Evolutionary conservation across 768 basidiomycete species (phyloP).

Genomic region (Leccinum barrowsii): DNA sequence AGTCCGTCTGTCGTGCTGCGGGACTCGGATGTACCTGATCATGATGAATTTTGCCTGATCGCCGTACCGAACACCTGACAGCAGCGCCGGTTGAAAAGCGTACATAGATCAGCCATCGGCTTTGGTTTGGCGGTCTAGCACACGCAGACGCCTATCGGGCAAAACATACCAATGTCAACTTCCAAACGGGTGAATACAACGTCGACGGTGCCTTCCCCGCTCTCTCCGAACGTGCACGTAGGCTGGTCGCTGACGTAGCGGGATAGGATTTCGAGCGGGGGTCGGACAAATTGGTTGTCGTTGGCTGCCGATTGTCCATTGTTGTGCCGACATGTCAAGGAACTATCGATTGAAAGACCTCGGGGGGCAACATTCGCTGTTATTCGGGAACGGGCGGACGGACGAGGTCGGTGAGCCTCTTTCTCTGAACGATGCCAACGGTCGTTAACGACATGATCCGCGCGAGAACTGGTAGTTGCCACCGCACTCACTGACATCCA

Average conservation of each 20-base stretch:
- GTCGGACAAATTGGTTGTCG: no score
- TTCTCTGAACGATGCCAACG: background rate
- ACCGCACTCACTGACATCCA: background rate
- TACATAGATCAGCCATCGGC: background rate
- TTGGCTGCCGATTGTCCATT: no score
- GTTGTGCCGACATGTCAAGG: no score
- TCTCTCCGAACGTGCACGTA: background rate
- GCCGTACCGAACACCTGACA: background rate
- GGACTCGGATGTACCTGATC: background rate
- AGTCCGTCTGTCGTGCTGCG: background rate
- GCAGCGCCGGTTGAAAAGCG: background rate
- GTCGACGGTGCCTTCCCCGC: background rate
- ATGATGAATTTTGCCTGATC: background rate
- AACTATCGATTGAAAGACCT: no score
- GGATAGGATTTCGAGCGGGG: no score
- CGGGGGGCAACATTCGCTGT: background rate
- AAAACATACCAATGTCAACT: no score
- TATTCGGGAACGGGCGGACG: background rate
- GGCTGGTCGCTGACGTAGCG: no score
- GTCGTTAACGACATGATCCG: background rate
- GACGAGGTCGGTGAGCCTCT: background rate
- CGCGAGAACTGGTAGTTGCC: background rate
- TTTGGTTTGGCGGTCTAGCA: background rate
- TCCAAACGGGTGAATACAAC: background rate
- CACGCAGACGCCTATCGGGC: background rate